These are phyloP conservation scores for Malassezia cuniculi DNA, from an alignment of 1,284 basidiomycete species.

Conservation along the genomic window DNA sequence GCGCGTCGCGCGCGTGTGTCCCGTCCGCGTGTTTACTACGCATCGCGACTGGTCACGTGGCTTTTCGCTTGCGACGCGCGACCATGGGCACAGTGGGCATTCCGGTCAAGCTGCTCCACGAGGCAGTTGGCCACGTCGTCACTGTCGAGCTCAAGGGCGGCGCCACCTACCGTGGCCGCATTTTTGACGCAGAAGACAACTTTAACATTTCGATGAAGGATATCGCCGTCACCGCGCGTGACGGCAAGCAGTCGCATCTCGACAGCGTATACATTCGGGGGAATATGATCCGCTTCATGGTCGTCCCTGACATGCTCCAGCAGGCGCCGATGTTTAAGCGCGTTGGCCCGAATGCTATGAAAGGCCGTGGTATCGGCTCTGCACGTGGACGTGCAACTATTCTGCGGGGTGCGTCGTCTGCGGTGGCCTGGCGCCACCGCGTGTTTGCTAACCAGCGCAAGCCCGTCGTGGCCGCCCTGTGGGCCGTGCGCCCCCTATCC, in stretches of 20 bases:
- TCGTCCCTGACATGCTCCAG: conserved; percentile 97
- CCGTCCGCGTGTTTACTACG: not conserved
- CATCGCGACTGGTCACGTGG: conserved; percentile 1
- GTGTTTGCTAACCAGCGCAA: conserved; percentile 10
- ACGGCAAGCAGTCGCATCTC: conserved; percentile 96
- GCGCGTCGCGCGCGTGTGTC: not conserved
- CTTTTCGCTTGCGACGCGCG: not conserved
- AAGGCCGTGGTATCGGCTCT: conserved; percentile 94
- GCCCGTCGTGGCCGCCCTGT: conserved; percentile 9
- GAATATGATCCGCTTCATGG: conserved; percentile 82
- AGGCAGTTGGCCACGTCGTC: conserved; percentile 77
- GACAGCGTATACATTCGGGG: conserved; percentile 99
- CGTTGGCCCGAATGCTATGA: conserved; percentile 94
- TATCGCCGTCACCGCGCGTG: conserved; percentile 91
- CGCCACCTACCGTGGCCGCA: conserved; percentile 88
- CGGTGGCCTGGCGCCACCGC: too few species aligned
- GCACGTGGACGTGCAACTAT: conserved; percentile 92
- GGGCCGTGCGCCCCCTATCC: too few species aligned
- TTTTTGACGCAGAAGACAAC: conserved; percentile 96
- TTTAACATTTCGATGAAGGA: conserved; percentile 91
- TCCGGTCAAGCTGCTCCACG: conserved; percentile 47
- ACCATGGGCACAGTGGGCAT: conserved; percentile 43
- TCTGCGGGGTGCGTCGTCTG: conserved; percentile 55
- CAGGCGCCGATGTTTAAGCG: conserved; percentile 99
- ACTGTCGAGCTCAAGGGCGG: conserved; percentile 97